These are phyloP conservation scores for Candida lessepsii DNA, from an alignment of 805 yeast species.

Conservation along the genomic window DNA sequence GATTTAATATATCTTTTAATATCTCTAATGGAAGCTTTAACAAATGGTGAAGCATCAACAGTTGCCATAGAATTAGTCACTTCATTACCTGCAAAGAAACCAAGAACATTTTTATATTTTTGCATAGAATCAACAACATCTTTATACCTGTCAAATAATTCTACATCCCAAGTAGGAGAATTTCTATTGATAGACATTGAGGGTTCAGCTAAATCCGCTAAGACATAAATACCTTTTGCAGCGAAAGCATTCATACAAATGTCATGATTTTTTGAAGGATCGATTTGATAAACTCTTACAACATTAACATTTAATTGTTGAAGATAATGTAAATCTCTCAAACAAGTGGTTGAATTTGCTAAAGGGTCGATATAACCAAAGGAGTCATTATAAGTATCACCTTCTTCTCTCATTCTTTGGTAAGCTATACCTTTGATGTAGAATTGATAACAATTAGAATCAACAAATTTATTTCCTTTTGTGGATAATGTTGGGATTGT, in stretches of 20 bases:
- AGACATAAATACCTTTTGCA: slow-evolving; percentile 35
- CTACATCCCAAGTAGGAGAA: slow-evolving; percentile 35
- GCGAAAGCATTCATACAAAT: slow-evolving; percentile 69
- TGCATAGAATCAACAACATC: slow-evolving; percentile 34
- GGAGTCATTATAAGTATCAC: slow-evolving; percentile 21
- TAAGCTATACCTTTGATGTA: slow-evolving; percentile 87
- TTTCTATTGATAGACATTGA: slow-evolving; percentile 31
- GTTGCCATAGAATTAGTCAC: slow-evolving; percentile 30
- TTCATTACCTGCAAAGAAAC: slow-evolving; percentile 44
- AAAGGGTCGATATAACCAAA: slow-evolving; percentile 66
- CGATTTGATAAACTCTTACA: slow-evolving; percentile 82
- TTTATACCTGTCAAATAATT: slow-evolving; percentile 28
- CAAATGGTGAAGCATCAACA: slow-evolving; percentile 32
- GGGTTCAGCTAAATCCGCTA: slow-evolving; percentile 39
- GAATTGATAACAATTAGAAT: slow-evolving; percentile 73
- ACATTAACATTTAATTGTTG: slow-evolving; percentile 68
- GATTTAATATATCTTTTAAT: slow-evolving; percentile 25
- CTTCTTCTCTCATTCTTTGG: slow-evolving; percentile 63
- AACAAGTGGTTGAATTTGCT: slow-evolving; percentile 65
- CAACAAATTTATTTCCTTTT: slow-evolving; percentile 59
- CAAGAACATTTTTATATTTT: slow-evolving; percentile 33
- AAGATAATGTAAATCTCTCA: slow-evolving; percentile 81
- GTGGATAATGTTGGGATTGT: slow-evolving; percentile 1
- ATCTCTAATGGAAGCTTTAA: slow-evolving; percentile 38
- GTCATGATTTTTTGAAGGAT: slow-evolving; percentile 69